Evolutionary conservation across 2,329 filamentous ascomycete species (phyloP), one percentile per base, ranked within the genome.

Genomic region (Epichloe sylvatica): DNA sequence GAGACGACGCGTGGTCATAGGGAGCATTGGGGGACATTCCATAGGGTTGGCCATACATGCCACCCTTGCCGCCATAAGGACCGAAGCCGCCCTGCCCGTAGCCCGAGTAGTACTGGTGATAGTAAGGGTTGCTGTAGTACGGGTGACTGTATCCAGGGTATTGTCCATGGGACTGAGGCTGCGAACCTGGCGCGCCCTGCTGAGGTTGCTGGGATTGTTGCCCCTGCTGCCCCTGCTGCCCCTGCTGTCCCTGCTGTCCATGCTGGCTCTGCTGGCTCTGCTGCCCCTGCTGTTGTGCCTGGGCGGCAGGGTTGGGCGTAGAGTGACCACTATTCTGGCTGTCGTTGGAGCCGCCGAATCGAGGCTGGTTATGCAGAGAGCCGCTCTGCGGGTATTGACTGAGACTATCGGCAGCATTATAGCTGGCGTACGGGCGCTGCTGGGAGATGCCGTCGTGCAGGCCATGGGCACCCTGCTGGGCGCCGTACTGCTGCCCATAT

Each of bases 291-390:
- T 70, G 67, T 58, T 77, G 76, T 44, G 68, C 70, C 61, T 78
- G 76, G 11, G 70, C 69, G 39, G 83, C 75, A 30, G 90, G 89
- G 70, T 94, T 92, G 36, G 91, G 90, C 2, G 90, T 96, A 60
- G 84, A 91, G 65, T 92, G 84, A 42, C 89, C 91, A 64, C 88
- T 95, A 70, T 84, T 88, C 60, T 89, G 86, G 53, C 78, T 77
- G 49, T 94, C 88, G 52, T 75, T 69, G 33, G 73, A 71, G 55
- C 70, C 71, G 33, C 75, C 74, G 42, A 81, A 83, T 48, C 80
- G 76, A 4, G 78, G 76, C 55, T 75, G 76, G 64, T 69, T 81
- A 54, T 70, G 68, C 41, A 67, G 59, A 33, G 61, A 58, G 57
- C 83, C 84, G 64, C 81, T 86, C 64, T 90, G 86, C 38, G 84